Evolutionary conservation across 2,329 filamentous ascomycete genomes (phyloP), one percentile per base, ranked within the genome.

Genomic region (Phyllosticta citribraziliensis): DNA sequence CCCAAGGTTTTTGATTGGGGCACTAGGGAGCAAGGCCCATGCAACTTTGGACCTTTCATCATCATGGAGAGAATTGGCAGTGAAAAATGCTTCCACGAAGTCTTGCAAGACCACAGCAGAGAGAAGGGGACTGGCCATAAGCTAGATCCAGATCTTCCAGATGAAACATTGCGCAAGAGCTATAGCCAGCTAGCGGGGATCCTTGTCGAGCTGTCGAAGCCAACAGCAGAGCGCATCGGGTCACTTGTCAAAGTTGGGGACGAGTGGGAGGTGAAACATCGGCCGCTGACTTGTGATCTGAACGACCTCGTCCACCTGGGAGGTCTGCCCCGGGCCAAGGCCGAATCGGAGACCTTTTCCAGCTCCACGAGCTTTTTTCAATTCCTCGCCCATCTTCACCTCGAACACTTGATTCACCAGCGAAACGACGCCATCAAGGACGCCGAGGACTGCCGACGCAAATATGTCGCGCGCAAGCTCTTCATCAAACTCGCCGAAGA

Each of bases 341-440:
- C 33, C 2, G 8, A 9, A 40, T 40, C 33, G 11, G 11, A 11
- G 11, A 40, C 33, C 1, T 40, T 40, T 14, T 12, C 11, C 33
- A 40, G 33, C 33, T 40, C 33, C 9, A 17, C 33, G 12, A 40
- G 14, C 33, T 40, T 17, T 11, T 40, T 40, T 14, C 4, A 14
- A 40, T 12, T 17, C 33, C 12, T 79, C 5, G 74, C 76, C 2
- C 71, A 78, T 5, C 69, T 77, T 63, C 73, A 81, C 52, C 65
- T 81, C 6, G 67, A 67, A 22, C 75, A 79, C 51, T 63, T 79
- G 3, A 57, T 56, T 20, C 69, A 69, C 19, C 76, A 79, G 61
- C 69, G 68, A 11, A 78, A 78, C 61, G 69, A 76, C 63, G 70
- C 70, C 24, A 66, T 75, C 4, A 62, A 69, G 2, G 70, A 67